phyloP scores from a whole-genome alignment of 352 stramenopile genomes.

The Pythium dissimile region DNA sequence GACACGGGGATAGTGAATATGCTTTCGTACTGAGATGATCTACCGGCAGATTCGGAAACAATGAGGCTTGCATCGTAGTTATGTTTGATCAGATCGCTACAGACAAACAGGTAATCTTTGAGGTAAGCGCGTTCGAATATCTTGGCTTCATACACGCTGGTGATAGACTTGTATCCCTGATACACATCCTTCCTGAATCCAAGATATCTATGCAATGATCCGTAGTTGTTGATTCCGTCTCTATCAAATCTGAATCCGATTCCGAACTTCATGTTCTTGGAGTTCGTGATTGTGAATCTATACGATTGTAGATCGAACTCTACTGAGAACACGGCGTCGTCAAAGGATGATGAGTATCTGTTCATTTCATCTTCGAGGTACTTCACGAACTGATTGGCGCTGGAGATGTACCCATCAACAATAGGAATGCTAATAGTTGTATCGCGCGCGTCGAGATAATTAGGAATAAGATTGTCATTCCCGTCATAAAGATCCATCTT shows the following conservation, averaged over 20 bases:
- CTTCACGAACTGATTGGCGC: background rate
- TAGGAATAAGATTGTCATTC: background rate
- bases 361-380: background rate
- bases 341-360: too few relatives aligned
- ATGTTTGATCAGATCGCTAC: conserved; percentile 3
- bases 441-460: background rate
- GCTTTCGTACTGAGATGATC: background rate
- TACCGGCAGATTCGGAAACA: background rate
- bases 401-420: background rate
- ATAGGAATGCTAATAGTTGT: background rate
- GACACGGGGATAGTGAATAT: background rate
- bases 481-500: conserved; percentile 1
- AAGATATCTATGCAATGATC: background rate
- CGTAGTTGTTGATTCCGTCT: background rate
- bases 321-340: background rate
- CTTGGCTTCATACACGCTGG: background rate
- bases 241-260: conserved; percentile 1
- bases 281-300: background rate
- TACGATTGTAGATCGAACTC: background rate
- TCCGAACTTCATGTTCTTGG: background rate
- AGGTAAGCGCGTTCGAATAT: background rate
- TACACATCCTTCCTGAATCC: background rate
- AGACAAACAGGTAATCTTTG: background rate
- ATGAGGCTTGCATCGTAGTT: conserved; percentile 2
- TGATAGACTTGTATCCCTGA: background rate